These are phyloP conservation scores for Herpetospermum pedunculosum DNA, from an alignment of 306 rosid species.

Conservation along the genomic window DNA sequence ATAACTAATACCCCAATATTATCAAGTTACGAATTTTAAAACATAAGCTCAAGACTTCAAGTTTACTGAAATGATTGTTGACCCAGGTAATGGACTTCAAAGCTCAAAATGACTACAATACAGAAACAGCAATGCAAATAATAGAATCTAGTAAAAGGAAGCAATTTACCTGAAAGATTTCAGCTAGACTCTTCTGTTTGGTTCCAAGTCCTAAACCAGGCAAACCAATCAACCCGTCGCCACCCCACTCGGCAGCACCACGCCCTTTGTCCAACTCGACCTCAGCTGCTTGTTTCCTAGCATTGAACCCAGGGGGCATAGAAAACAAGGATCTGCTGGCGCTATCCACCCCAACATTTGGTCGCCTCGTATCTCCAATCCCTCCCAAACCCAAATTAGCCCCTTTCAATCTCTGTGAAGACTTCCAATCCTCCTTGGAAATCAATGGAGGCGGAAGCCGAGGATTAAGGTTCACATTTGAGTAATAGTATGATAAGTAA, in stretches of 20 bases:
- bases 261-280: conserved; percentile 38
- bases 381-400: conserved; percentile 50
- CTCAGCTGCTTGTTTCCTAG: conserved; percentile 45
- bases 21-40: neutral
- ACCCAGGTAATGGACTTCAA: neutral
- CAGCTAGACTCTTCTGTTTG: conserved; percentile 83
- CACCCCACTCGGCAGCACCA: conserved; percentile 73
- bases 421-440: conserved; percentile 90
- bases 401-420: conserved; percentile 56
- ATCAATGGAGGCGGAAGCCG: conserved; percentile 78
- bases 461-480: conserved; percentile 78
- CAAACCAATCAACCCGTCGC: conserved; percentile 73
- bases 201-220: conserved; percentile 70
- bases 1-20: neutral
- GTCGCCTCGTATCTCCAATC: conserved; percentile 77
- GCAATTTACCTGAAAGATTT: conserved; percentile 75
- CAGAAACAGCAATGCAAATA: neutral
- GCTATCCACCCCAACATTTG: conserved; percentile 35
- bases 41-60: neutral
- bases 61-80: neutral
- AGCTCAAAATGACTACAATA: neutral
- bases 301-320: conserved; percentile 66
- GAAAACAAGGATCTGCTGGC: conserved; percentile 42
- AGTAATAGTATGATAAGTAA: conserved; percentile 58
- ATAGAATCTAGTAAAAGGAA: neutral